phyloP scores from a whole-genome alignment of 176 grass and related monocot genomes.

The Aegilops tauschii region DNA sequence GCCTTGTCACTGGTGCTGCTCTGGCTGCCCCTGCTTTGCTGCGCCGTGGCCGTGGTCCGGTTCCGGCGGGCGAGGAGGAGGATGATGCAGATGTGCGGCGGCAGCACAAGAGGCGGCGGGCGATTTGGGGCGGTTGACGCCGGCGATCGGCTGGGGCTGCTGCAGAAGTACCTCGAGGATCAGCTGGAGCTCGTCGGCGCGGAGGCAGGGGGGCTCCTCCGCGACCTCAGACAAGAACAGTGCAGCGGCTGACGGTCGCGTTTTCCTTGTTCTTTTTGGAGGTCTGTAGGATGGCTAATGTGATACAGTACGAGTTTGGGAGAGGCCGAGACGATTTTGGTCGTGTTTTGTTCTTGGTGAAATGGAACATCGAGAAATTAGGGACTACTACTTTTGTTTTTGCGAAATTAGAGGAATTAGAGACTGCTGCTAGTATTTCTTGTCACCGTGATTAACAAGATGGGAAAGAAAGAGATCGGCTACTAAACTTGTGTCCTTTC shows the following conservation, averaged over 20 bases:
- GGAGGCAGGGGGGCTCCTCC: background rate
- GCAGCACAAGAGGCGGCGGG: background rate
- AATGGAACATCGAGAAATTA: background rate
- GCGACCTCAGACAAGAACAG: background rate
- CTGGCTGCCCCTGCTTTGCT: constrained; percentile 59
- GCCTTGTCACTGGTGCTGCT: constrained; percentile 31
- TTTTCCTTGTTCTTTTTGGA: background rate
- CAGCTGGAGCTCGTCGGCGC: constrained; percentile 65
- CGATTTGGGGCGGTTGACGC: background rate
- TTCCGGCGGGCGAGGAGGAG: constrained; percentile 31
- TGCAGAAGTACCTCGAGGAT: constrained; percentile 66
- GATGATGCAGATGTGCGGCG: background rate
- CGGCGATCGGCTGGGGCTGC: constrained; percentile 20
- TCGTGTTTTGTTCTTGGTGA: background rate
- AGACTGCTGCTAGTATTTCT: too few relatives aligned
- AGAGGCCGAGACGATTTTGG: background rate
- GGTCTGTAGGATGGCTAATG: background rate
- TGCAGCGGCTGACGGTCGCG: background rate
- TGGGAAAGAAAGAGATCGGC: background rate
- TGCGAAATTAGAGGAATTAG: too few relatives aligned
- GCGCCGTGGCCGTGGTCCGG: constrained; percentile 33
- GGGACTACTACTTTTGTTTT: background rate
- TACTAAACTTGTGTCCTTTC: background rate
- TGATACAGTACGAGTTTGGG: background rate
- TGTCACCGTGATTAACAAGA: too few relatives aligned